Conservation (phyloP, 495 filamentous ascomycete genomes). For the Clavariopsis aquatica region DNA sequence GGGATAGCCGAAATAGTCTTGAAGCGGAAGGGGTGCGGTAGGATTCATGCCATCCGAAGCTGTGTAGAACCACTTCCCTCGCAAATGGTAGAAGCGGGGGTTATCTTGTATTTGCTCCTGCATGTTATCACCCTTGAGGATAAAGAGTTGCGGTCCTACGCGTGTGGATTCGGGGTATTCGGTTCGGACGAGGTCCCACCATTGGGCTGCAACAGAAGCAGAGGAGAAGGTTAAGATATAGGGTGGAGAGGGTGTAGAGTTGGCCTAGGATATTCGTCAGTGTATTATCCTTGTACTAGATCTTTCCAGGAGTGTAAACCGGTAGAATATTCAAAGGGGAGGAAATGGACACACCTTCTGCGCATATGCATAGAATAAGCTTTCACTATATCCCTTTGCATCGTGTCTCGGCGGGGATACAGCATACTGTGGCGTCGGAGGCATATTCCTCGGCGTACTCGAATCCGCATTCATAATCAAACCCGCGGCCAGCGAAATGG, state of each 20-base stretch:
- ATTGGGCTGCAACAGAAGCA: constrained; percentile 23
- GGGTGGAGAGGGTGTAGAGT: constrained; percentile 26
- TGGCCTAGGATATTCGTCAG: no score
- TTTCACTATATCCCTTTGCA: constrained; percentile 10
- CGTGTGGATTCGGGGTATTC: constrained; percentile 33
- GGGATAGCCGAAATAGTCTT: constrained; percentile 22
- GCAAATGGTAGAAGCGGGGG: constrained; percentile 15
- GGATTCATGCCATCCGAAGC: background rate
- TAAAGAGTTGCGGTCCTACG: constrained; percentile 31
- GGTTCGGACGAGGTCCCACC: constrained; percentile 33
- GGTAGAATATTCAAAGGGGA: background rate
- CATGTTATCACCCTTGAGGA: constrained; percentile 34
- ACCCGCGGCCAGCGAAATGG: constrained; percentile 26
- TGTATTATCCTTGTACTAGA: no score
- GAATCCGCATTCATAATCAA: constrained; percentile 23
- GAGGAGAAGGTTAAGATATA: constrained; percentile 28
- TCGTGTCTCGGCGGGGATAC: background rate
- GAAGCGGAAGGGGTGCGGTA: constrained; percentile 19
- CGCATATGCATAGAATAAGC: constrained; percentile 37
- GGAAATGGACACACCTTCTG: constrained; percentile 22
- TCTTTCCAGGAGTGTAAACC: no score
- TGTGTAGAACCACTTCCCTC: constrained; percentile 31
- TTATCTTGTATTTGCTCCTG: constrained; percentile 34
- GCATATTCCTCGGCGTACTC: constrained; percentile 7
- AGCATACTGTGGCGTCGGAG: constrained; percentile 8